Evolutionary conservation across 129 eudicot genomes (phyloP), one percentile per base, ranked within the genome.

Genomic region (Flaveria linearis): DNA sequence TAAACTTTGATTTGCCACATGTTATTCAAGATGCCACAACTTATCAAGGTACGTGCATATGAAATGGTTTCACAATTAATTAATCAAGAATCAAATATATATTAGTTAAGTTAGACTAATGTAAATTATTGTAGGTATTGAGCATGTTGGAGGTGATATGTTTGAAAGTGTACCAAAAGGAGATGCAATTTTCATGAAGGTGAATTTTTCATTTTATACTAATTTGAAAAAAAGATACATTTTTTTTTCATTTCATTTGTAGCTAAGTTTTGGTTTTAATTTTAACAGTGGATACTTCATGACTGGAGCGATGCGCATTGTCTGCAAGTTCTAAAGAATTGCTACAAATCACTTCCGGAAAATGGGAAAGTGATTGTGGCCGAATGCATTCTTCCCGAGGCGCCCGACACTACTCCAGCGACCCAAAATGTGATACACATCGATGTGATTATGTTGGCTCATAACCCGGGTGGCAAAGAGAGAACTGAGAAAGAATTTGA

Each of bases 181-280:
- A 61, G 97, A 91, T 79, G 97, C 91, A 62, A 91, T 91, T 17
- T 91, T 86, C 80, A 91, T 88, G 93, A 91, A 91, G 96, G 96
- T 88, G 65, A 52, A 66, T 67, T 65, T 65, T 39, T 11, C 16
- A 9, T 30, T 13, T 47, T 50, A 5, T 13, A 11, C 9, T 43
- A 0, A 7, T 43, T 9, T 5, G 41, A 36, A 5, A 45, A 5
- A 45, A 9, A 45, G 1, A 9, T 47, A 2, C 1, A 2, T 49
- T 49, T 49, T 11, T 3, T 49, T 17, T n/a, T n/a, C 17, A 4
- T 53, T 53, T n/a, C 60, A 52, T 52, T 16, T 15, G 23, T 33
- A 0, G 36, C 7, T 4, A 49, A 60, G 13, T 69, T 7, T 58
- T 60, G 25, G 42, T 63, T 46, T 63, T 23, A 14, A 16, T 65